These are phyloP conservation scores for Yamadazyma sp. DNA, from an alignment of 805 yeast genomes.

Conservation along the genomic window DNA sequence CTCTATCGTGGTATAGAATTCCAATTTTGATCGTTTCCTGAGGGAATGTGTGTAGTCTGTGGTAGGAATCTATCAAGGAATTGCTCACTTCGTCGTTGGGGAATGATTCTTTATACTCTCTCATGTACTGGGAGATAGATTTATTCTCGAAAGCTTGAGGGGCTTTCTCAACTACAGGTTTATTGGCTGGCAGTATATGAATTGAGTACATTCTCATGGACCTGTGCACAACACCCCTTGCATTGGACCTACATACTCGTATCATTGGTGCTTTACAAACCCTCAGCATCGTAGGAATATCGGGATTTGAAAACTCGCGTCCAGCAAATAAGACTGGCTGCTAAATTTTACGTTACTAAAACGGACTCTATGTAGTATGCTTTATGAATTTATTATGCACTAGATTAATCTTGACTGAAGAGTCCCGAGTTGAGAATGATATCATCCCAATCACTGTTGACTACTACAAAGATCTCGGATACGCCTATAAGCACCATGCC, in stretches of 20 bases:
- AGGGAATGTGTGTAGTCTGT: constrained; percentile 13
- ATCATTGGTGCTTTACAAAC: background rate
- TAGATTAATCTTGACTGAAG: constrained; percentile 15
- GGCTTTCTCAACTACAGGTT: background rate
- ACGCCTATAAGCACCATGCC: constrained; percentile 59
- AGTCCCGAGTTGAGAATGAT: constrained; percentile 27
- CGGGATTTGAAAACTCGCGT: too few species aligned
- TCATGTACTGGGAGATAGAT: constrained; percentile 12
- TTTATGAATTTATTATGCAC: too few species aligned
- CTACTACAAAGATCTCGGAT: constrained; percentile 47
- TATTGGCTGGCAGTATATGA: background rate
- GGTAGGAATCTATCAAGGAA: constrained; percentile 15
- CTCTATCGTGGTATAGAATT: constrained; percentile 30
- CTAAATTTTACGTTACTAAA: too few species aligned
- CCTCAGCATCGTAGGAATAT: background rate
- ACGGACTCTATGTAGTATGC: too few species aligned
- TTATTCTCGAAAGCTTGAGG: constrained; percentile 3
- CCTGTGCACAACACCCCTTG: too few species aligned
- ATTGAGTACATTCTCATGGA: constrained; percentile 4
- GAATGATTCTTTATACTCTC: constrained; percentile 14
- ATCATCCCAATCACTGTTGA: constrained; percentile 52
- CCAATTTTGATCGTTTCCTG: constrained; percentile 31
- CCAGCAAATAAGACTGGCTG: too few species aligned
- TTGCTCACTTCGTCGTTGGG: constrained; percentile 14
- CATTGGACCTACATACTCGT: too few species aligned